Evolutionary conservation across 768 basidiomycete species (phyloP).

Genomic region (Suillus placidus): DNA sequence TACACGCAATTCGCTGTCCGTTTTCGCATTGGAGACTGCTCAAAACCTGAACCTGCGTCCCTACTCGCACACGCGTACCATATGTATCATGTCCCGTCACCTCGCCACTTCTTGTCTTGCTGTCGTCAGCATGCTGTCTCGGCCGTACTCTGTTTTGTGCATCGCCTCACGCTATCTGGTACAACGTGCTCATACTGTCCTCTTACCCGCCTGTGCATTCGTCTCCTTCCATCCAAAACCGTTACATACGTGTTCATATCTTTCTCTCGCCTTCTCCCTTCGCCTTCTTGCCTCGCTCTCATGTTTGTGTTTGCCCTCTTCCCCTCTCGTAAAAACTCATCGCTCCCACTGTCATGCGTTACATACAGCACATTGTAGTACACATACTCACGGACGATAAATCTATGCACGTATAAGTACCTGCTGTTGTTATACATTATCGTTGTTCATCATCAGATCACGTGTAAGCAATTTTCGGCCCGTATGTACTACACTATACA

Average conservation of each 20-base stretch:
- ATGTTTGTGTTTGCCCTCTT: slow-evolving; percentile 2
- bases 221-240: slow-evolving; percentile 21
- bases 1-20: slow-evolving; percentile 1
- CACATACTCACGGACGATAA: slow-evolving; percentile 12
- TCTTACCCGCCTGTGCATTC: slow-evolving; percentile 27
- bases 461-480: slow-evolving; percentile 1
- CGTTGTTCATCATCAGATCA: slow-evolving; percentile 1
- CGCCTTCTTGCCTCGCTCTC: slow-evolving; percentile 15
- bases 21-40: slow-evolving; percentile 5
- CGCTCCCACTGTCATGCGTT: slow-evolving; percentile 8
- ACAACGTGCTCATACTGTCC: slow-evolving; percentile 25
- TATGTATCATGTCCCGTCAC: slow-evolving; percentile 30
- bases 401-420: slow-evolving; percentile 10
- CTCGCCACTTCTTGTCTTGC: slow-evolving; percentile 31
- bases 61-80: slow-evolving; percentile 1
- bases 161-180: slow-evolving; percentile 16
- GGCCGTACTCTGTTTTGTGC: slow-evolving; percentile 11
- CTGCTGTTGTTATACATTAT: slow-evolving; percentile 5
- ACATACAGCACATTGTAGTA: slow-evolving; percentile 9
- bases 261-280: slow-evolving; percentile 9
- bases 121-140: slow-evolving; percentile 19
- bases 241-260: slow-evolving; percentile 1
- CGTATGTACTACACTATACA: background rate
- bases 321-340: slow-evolving; percentile 7
- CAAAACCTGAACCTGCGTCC: slow-evolving; percentile 17